Conservation (phyloP, 129 eudicot species). For the Logfia minima region DNA sequence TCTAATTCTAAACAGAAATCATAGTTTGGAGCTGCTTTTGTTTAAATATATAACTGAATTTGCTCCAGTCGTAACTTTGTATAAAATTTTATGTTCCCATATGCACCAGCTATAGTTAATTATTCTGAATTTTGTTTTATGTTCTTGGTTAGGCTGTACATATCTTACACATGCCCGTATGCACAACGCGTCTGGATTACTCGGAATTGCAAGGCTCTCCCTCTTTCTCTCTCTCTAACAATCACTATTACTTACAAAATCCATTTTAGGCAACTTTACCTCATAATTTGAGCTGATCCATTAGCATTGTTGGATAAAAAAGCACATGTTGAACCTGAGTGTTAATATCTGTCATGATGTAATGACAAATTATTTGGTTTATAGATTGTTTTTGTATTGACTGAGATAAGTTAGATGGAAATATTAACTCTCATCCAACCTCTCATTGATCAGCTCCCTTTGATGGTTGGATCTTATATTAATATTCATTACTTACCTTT, state of each 20-base stretch:
- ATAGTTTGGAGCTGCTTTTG: neutral
- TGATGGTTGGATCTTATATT: neutral
- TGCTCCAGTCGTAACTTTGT: neutral
- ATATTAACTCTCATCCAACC: slow-evolving; percentile 21
- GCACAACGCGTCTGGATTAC: slow-evolving; percentile 92
- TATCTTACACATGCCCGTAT: slow-evolving; percentile 81
- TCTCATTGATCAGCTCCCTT: slow-evolving; percentile 17
- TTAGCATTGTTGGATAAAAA: slow-evolving; percentile 12
- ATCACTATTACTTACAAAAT: neutral
- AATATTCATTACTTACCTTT: neutral
- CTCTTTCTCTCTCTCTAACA: slow-evolving; percentile 16
- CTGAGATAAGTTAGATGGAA: neutral
- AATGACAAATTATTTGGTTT: neutral
- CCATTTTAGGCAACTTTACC: neutral
- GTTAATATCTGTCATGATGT: neutral
- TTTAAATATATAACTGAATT: neutral
- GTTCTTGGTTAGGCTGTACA: slow-evolving; percentile 55
- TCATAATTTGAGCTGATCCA: slow-evolving; percentile 27
- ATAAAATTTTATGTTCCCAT: neutral
- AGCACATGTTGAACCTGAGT: neutral
- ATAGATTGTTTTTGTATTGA: neutral
- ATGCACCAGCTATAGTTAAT: slow-evolving; percentile 3
- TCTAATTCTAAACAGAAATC: neutral
- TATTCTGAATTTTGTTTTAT: neutral
- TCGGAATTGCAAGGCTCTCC: slow-evolving; percentile 74